phyloP scores from a whole-genome alignment of 306 rosid species.

The Cicer pinnatifidum region DNA sequence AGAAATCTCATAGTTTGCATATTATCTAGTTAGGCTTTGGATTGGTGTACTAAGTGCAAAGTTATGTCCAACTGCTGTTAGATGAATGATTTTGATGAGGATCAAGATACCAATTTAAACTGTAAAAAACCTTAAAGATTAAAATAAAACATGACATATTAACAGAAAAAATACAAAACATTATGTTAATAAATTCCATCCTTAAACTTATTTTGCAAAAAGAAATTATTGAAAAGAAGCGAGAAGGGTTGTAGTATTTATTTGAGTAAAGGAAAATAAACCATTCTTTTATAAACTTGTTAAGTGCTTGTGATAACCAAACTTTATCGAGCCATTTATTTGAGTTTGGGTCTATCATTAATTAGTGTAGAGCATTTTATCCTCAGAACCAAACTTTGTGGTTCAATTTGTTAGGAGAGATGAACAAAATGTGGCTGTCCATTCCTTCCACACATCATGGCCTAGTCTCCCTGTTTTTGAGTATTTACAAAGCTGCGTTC shows the following conservation, averaged over 20 bases:
- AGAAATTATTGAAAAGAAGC: neutral
- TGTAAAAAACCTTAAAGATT: neutral
- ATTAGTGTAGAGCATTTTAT: neutral
- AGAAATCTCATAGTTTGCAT: neutral
- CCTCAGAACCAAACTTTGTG: neutral
- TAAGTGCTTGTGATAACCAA: neutral
- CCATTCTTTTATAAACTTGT: neutral
- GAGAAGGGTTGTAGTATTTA: neutral
- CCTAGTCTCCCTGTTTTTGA: neutral
- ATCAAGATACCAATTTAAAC: slow-evolving; percentile 10
- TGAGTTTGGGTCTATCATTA: neutral
- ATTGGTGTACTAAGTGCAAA: neutral
- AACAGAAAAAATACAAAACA: neutral
- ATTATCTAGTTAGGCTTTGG: slow-evolving; percentile 15
- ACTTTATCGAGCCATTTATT: neutral
- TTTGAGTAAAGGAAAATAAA: slow-evolving; percentile 23
- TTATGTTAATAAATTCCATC: neutral
- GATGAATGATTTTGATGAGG: slow-evolving; percentile 17
- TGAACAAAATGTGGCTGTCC: neutral
- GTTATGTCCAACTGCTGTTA: neutral
- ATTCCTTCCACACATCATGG: neutral
- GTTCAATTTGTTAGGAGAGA: neutral
- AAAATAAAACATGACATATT: neutral
- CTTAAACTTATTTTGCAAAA: neutral
- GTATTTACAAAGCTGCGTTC: neutral